phyloP scores from a whole-genome alignment of 495 filamentous ascomycete genomes.

The Daldinia bambusicola region DNA sequence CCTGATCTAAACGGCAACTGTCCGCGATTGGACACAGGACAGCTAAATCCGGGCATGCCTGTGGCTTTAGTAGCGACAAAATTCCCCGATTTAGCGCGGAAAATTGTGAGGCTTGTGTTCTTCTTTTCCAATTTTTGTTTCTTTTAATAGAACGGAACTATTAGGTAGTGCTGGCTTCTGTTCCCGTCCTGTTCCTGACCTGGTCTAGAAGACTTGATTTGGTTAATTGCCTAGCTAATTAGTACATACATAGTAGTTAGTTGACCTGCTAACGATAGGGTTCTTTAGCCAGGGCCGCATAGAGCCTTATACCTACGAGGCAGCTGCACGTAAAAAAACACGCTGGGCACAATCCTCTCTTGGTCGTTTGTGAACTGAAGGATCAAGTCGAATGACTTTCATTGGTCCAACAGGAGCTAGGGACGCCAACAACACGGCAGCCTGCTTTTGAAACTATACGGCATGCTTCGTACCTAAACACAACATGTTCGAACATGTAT shows the following conservation, averaged over 20 bases:
- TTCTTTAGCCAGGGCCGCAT: conserved; percentile 4
- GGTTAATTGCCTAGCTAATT: no score
- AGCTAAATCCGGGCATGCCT: conserved; percentile 4
- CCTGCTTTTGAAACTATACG: conserved; percentile 31
- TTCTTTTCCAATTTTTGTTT: conserved; percentile 1
- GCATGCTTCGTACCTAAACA: neutral
- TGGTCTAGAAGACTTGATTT: neutral
- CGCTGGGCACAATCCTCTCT: conserved; percentile 17
- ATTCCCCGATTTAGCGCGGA: neutral
- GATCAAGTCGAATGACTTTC: conserved; percentile 25
- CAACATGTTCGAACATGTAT: conserved; percentile 16
- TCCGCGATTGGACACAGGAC: neutral
- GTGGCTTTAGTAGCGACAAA: conserved; percentile 5
- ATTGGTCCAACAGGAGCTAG: conserved; percentile 23
- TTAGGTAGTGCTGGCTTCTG: neutral
- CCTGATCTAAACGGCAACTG: conserved; percentile 7
- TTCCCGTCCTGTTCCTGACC: neutral
- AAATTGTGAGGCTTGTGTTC: neutral
- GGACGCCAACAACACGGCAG: conserved; percentile 16
- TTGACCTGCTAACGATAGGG: conserved; percentile 1
- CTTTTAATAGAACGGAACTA: conserved; percentile 5
- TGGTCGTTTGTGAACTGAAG: conserved; percentile 32
- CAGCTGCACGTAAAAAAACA: neutral
- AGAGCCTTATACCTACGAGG: conserved; percentile 7
- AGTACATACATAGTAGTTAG: neutral